A percentile compares a stretch with the other conserved stretches of the same genome.
Conservation (phyloP, 352 stramenopile genomes). For the Phytophthora sp. region DNA sequence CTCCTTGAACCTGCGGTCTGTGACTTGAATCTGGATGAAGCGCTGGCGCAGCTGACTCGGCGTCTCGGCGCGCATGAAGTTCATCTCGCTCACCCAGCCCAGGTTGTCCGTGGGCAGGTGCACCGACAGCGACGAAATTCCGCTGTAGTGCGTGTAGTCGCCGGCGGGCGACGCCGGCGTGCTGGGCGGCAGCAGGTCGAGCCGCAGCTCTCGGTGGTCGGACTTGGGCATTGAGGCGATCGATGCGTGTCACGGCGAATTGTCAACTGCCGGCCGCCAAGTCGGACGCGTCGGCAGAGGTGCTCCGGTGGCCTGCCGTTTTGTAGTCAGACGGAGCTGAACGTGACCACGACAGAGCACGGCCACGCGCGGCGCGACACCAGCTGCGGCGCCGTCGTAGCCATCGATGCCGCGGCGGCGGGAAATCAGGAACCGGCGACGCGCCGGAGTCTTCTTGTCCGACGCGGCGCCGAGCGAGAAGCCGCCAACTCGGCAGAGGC, state of each 20-base stretch:
- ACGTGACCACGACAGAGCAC: too few species aligned
- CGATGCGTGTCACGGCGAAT: not conserved
- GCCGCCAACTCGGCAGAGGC: too few species aligned
- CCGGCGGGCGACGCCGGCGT: not conserved
- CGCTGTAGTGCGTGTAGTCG: conserved; percentile 13
- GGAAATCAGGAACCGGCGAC: too few species aligned
- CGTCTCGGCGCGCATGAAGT: conserved; percentile 43
- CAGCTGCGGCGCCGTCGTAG: too few species aligned
- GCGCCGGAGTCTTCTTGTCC: too few species aligned
- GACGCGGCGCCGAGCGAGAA: too few species aligned
- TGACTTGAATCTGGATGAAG: conserved; percentile 70
- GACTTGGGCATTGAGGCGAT: conserved; percentile 6
- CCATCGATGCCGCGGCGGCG: too few species aligned
- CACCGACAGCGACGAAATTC: conserved; percentile 18
- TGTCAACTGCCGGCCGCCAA: not conserved
- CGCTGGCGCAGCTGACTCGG: conserved; percentile 57
- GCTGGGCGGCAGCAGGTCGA: conserved; percentile 15
- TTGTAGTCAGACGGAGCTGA: too few species aligned
- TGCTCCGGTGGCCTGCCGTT: too few species aligned
- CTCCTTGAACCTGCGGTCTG: conserved; percentile 64
- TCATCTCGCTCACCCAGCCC: conserved; percentile 39
- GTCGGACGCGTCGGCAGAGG: not conserved
- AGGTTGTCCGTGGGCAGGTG: conserved; percentile 10
- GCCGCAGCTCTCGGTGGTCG: conserved; percentile 1
- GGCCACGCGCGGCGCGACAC: too few species aligned